A percentile compares a stretch with the other conserved stretches of the same genome.
These are phyloP conservation scores for Skeletonema tropicum DNA, from an alignment of 108 stramenopile genomes.

Conservation along the genomic window DNA sequence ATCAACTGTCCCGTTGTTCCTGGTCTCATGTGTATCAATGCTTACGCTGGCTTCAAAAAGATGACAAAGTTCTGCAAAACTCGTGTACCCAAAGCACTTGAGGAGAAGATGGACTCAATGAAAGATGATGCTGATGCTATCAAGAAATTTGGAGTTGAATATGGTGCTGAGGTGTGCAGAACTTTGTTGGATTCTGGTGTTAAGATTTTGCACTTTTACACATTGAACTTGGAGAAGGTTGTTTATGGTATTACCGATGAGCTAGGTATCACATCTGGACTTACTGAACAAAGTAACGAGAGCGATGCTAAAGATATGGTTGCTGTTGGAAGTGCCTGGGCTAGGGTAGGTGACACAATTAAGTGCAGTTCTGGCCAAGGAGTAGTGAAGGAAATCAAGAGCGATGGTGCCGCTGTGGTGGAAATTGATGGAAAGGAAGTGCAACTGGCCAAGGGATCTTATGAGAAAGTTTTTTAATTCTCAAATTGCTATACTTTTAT, in stretches of 20 bases:
- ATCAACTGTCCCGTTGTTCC: conserved; percentile 96
- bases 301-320: conserved; percentile 81
- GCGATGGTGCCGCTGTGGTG: conserved; percentile 66
- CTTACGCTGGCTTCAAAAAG: conserved; percentile 95
- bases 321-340: conserved; percentile 91
- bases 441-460: conserved; percentile 64
- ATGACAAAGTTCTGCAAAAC: conserved; percentile 99
- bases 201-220: conserved; percentile 97
- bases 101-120: conserved; percentile 85
- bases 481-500: neutral
- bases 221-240: conserved; percentile 96
- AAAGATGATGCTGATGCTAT: conserved; percentile 90
- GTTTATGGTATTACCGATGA: conserved; percentile 91
- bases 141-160: conserved; percentile 92
- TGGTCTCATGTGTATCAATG: conserved; percentile 99
- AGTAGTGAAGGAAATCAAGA: conserved; percentile 70
- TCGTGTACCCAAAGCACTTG: conserved; percentile 88
- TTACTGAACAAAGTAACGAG: conserved; percentile 68
- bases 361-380: conserved; percentile 76
- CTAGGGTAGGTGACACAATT: conserved; percentile 87
- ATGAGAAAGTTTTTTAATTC: conserved; percentile 63
- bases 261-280: conserved; percentile 56
- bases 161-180: conserved; percentile 89
- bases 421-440: conserved; percentile 64
- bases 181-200: conserved; percentile 77